These are phyloP conservation scores for Diaporthe citrichinensis DNA, from an alignment of 2,329 filamentous ascomycete genomes.

Conservation along the genomic window DNA sequence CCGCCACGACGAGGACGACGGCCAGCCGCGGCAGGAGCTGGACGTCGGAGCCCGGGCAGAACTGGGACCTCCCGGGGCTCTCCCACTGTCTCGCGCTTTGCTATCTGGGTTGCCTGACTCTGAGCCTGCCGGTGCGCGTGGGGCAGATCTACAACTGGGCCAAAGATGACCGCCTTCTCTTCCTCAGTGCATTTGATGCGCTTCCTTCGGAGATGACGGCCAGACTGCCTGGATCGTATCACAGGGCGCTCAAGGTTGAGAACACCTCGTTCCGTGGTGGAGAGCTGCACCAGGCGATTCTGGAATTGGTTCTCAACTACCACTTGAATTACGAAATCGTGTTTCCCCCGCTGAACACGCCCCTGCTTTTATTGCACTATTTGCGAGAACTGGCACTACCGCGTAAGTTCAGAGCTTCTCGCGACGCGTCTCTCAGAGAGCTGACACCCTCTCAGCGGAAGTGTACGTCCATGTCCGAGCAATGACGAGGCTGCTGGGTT, in stretches of 20 bases:
- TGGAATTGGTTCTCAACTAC: conserved; percentile 75
- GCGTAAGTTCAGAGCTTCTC: conserved; percentile 62
- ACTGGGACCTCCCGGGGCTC: conserved; percentile 74
- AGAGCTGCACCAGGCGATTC: conserved; percentile 75
- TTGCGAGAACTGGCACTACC: conserved; percentile 82
- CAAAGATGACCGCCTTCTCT: conserved; percentile 77
- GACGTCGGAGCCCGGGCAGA: conserved; percentile 59
- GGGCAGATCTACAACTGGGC: conserved; percentile 81
- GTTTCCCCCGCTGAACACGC: conserved; percentile 81
- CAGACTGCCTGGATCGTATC: conserved; percentile 74
- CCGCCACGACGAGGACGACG: conserved; percentile 50
- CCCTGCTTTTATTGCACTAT: conserved; percentile 77
- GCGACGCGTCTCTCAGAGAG: neutral
- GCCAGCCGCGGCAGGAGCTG: conserved; percentile 57
- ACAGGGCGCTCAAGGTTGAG: conserved; percentile 68
- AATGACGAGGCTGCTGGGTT: conserved; percentile 64
- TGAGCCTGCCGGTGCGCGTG: conserved; percentile 82
- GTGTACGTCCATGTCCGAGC: conserved; percentile 71
- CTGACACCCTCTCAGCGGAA: conserved; percentile 68
- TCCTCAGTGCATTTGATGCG: conserved; percentile 73
- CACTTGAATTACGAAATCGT: conserved; percentile 76
- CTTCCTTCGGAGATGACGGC: conserved; percentile 69
- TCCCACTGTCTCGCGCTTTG: conserved; percentile 83
- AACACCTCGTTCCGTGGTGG: conserved; percentile 62
- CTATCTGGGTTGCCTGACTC: conserved; percentile 82